phyloP scores from a whole-genome alignment of 139 green algal genomes.

The Chlorella sorokiniana region DNA sequence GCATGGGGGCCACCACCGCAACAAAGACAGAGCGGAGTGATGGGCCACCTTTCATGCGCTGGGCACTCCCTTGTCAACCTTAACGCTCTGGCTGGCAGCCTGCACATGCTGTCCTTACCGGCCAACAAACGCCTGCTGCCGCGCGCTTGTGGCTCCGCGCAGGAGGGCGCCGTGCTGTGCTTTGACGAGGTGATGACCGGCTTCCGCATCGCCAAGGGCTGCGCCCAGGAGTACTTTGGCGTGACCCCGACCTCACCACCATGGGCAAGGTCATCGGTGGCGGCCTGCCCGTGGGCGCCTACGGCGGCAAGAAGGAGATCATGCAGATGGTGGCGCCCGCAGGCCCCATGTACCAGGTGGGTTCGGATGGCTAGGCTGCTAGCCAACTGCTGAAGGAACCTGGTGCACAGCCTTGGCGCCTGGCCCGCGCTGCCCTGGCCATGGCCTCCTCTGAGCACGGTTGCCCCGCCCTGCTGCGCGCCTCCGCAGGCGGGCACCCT shows the following conservation, averaged over 20 bases:
- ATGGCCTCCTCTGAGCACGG: not conserved
- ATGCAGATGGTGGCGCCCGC: slow-evolving; percentile 98
- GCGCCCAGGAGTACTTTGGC: slow-evolving; percentile 93
- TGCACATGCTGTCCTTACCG: not conserved
- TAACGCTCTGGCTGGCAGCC: too few relatives aligned
- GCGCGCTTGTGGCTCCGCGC: slow-evolving; percentile 42
- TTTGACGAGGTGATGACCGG: slow-evolving; percentile 99
- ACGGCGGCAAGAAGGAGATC: slow-evolving; percentile 94
- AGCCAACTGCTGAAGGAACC: too few relatives aligned
- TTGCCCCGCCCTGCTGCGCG: too few relatives aligned
- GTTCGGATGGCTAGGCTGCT: too few relatives aligned
- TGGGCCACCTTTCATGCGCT: too few relatives aligned
- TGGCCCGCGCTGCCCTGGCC: not conserved
- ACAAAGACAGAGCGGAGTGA: too few relatives aligned
- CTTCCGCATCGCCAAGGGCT: slow-evolving; percentile 89
- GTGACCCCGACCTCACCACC: slow-evolving; percentile 97
- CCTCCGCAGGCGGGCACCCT: slow-evolving; percentile 90
- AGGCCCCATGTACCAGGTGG: slow-evolving; percentile 95
- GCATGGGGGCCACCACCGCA: too few relatives aligned
- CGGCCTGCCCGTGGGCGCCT: slow-evolving; percentile 96
- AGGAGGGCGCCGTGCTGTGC: slow-evolving; percentile 93
- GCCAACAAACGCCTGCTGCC: too few relatives aligned
- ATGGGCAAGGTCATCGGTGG: slow-evolving; percentile 99
- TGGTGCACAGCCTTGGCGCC: too few relatives aligned
- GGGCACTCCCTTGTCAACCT: not conserved